Percentiles rank a stretch among this genome's conserved stretches.
phyloP scores from a whole-genome alignment of 169 alveolate species.

The Eimeria necatrix region DNA sequence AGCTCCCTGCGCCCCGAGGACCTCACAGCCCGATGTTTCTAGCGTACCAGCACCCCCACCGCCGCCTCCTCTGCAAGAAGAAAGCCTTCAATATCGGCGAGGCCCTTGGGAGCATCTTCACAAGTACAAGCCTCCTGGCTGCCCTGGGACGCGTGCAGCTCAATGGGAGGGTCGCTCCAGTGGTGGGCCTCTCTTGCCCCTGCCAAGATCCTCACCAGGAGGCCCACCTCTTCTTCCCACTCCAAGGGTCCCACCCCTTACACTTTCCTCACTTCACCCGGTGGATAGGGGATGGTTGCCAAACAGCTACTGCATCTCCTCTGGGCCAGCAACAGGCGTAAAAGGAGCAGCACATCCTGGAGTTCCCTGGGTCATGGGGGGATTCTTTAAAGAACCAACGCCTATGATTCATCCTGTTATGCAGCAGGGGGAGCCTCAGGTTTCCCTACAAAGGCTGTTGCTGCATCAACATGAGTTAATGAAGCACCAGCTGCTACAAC shows the following conservation, averaged over 20 bases:
- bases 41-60: slow-evolving; percentile 18
- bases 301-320: background rate
- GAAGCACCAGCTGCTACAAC: background rate
- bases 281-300: background rate
- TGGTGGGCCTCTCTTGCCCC: slow-evolving; percentile 31
- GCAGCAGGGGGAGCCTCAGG: background rate
- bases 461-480: slow-evolving; percentile 3
- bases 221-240: slow-evolving; percentile 65
- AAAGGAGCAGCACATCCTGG: background rate
- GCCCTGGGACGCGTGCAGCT: background rate
- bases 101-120: background rate
- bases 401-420: background rate
- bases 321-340: slow-evolving; percentile 13
- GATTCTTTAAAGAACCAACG: too few relatives aligned
- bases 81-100: slow-evolving; percentile 1
- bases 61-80: slow-evolving; percentile 15
- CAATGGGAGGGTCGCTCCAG: slow-evolving; percentile 15
- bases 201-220: background rate
- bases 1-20: slow-evolving; percentile 7
- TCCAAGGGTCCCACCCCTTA: slow-evolving; percentile 13
- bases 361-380: slow-evolving; percentile 9
- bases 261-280: background rate
- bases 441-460: background rate
- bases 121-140: background rate
- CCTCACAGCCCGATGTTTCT: background rate